Conservation (phyloP, 2,329 filamentous ascomycete genomes). For the Fusarium sp. region DNA sequence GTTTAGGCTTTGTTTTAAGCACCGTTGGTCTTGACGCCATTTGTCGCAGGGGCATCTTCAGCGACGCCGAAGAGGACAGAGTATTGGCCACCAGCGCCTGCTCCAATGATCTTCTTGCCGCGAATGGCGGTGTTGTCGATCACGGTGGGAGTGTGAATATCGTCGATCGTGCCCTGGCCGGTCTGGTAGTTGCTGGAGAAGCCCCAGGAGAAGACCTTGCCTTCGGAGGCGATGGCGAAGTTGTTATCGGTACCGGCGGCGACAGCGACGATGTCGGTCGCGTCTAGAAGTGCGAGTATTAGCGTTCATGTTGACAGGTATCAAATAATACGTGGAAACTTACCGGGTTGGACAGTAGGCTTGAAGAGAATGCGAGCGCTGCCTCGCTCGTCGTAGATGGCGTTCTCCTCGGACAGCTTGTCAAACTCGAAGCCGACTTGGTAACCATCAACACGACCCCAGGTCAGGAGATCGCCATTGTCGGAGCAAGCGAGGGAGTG, state of each 20-base stretch:
- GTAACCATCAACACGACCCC: constrained; percentile 69
- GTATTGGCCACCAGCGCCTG: constrained; percentile 91
- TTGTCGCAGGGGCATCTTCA: constrained; percentile 49
- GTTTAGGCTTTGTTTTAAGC: constrained; percentile 32
- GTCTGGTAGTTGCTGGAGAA: constrained; percentile 86
- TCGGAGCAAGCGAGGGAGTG: constrained; percentile 77
- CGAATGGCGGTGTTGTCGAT: constrained; percentile 88
- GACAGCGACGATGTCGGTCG: constrained; percentile 67
- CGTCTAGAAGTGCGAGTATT: constrained; percentile 49
- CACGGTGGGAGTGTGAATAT: constrained; percentile 80
- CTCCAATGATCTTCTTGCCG: constrained; percentile 79
- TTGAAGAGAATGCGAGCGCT: constrained; percentile 73
- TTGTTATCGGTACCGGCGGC: constrained; percentile 79
- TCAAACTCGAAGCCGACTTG: constrained; percentile 70
- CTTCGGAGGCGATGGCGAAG: constrained; percentile 77
- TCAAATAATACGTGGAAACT: constrained; percentile 40
- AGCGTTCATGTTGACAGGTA: neutral
- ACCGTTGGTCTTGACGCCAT: constrained; percentile 50
- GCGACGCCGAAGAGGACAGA: constrained; percentile 70
- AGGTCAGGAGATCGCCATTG: constrained; percentile 69
- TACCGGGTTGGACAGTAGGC: constrained; percentile 60
- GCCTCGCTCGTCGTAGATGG: constrained; percentile 73
- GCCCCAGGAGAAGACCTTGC: constrained; percentile 83
- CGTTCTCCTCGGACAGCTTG: constrained; percentile 61
- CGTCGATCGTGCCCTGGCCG: constrained; percentile 81